Base-by-base conservation (phyloP, 108 stramenopile genomes). In the Tribonema minus region DNA sequence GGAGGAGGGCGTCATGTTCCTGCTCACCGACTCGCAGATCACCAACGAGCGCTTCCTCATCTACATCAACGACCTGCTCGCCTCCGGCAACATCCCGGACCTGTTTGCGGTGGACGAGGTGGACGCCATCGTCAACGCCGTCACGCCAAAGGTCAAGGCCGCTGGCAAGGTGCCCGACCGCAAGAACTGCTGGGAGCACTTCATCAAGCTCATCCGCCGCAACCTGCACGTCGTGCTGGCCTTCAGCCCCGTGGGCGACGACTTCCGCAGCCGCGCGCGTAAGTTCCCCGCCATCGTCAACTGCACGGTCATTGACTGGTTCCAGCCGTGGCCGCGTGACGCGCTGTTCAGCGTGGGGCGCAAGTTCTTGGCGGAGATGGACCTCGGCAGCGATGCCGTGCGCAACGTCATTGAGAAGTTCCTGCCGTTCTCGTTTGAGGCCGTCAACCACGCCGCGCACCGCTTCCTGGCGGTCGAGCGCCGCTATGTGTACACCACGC, bases 11-110 rank as follows among this genome's bases (percentile, higher is more conserved):
- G 86, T 91, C 26, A 77, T 90, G 81, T 91, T 92, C 76, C 75
- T 92, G 0, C 67, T 92, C 23, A 90, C 90, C 0, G 92, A 92
- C 68, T 80, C 74, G 0, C 90, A 92, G 77, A 92, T 92, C 38
- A 88, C 87, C 58, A 90, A 92, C 70, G 90, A 92, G 86, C 70
- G 89, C 2, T 92, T 90, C 79, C 82, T 92, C 58, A 86, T 92
- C 38, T 88, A 83, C 78, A 76, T 92, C 67, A 91, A 91, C 61
- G 90, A 91, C 80, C 58, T 92, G 39, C 67, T 92, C 15, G 90
- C 91, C 20, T 85, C 82, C 27, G 91, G 90, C 1, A 88, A 90
- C 39, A 87, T 92, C 33, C 90, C 90, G 3, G 91, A 90, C 65
- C 87, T 92, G 20, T 92, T 91, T 67, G 87, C 88, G 0, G 38